Evolutionary conservation across 352 stramenopile species (phyloP), one percentile per base, ranked within the genome.

Genomic region (Saprolegnia parasitica): DNA sequence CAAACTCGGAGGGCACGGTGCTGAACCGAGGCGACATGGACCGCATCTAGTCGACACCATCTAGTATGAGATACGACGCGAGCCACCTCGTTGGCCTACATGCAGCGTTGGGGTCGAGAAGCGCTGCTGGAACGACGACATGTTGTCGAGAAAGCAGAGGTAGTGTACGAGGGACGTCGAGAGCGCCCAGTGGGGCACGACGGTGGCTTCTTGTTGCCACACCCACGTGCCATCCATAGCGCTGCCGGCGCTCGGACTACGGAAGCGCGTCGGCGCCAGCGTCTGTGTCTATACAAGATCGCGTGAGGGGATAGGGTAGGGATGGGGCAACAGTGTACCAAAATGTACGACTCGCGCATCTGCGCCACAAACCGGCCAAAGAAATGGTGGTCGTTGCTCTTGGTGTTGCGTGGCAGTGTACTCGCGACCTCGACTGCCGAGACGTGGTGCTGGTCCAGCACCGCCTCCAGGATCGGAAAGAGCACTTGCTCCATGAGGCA

Each of bases 261-360:
- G 42, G 42, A 49, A 15, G 39, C 20, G 15, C 0, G 42, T 23
- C 11, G 40, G 16, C 9, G 24, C 32, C n/a, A 23, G 15, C 18
- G 56, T 20, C 9, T 50, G 26, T 6, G 35, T 26, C 29, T 21
- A 65, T 5, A n/a, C 8, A 10, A 16, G 32, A 52, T 29, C 32
- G 16, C 10, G 50, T 68, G 63, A n/a, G 49, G 20, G 40, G 26
- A 20, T 24, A 46, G 46, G 21, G 32, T 13, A 35, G 24, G n/a
- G 29, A 29, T 21, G 0, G 32, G 21, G 11, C 37, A n/a, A n/a
- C n/a, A 18, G 45, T 32, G n/a, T 26, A 70, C 54, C 46, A 39
- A 15, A 49, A 70, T 70, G 21, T 42, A 70, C 32, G 47, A 61
- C 39, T 70, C 63, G 26, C 63, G 63, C 63, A 70, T 58, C 39